Conservation (phyloP, 805 yeast genomes). For the Huiozyma sinensis region DNA sequence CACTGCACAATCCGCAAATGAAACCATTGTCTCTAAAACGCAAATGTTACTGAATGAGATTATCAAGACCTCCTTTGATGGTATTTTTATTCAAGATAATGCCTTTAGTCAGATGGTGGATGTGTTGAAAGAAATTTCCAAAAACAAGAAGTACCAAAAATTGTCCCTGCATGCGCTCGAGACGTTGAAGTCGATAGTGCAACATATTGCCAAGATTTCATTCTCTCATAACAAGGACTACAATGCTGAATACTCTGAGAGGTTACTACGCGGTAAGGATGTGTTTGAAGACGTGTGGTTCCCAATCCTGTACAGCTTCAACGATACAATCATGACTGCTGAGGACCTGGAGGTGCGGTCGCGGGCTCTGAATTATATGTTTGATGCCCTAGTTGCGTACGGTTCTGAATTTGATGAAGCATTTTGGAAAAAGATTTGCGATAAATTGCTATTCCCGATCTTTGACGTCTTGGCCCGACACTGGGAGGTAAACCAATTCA, state of each 20-base stretch:
- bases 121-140: conserved; percentile 72
- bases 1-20: conserved; percentile 51
- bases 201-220: conserved; percentile 42
- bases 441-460: conserved; percentile 76
- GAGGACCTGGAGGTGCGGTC: conserved; percentile 92
- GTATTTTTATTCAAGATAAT: conserved; percentile 61
- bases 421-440: conserved; percentile 78
- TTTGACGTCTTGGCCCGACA: conserved; percentile 68
- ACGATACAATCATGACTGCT: conserved; percentile 85
- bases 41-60: conserved; percentile 51
- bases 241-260: conserved; percentile 11
- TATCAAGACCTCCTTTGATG: conserved; percentile 48
- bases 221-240: conserved; percentile 15
- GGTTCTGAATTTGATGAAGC: conserved; percentile 65
- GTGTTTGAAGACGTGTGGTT: conserved; percentile 60
- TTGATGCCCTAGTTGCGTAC: conserved; percentile 67
- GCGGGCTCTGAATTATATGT: conserved; percentile 70
- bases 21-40: conserved; percentile 50
- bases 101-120: conserved; percentile 49
- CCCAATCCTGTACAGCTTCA: conserved; percentile 76
- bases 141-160: conserved; percentile 74
- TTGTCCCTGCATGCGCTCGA: conserved; percentile 73
- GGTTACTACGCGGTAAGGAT: conserved; percentile 29
- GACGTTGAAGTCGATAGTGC: conserved; percentile 51
- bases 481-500: conserved; percentile 60